Base-by-base conservation (phyloP, 305 asterid species). In the Lippia alba region DNA sequence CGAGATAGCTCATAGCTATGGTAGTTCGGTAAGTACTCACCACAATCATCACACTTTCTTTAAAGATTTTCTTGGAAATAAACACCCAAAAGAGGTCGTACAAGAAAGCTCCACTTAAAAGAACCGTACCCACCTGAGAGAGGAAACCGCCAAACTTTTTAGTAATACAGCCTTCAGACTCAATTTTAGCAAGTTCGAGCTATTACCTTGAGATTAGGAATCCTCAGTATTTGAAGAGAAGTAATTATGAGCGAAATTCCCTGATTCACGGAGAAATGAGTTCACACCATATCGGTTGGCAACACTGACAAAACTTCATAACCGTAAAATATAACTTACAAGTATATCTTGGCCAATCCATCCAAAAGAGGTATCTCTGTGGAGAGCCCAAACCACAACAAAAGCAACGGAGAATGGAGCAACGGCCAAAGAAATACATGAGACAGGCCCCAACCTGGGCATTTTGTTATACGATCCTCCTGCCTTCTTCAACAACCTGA, bases 11-110 rank as follows among this genome's bases (percentile, higher is more conserved):
- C 19, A 34, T 46, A 15, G 51, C 63, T 34, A 53, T 55, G 41
- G 17, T 59, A 8, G 0, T 18, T 36, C 71, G 56, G 67, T 64
- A 6, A 20, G 70, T 76, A 86, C 94, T 17, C 63, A 94, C 97
- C 93, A 86, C 96, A 80, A 94, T 91, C 99, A 94, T 94, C 86
- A 94, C 97, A 61, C 99, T 94, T 79, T 89, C 94, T 17, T 88
- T 79, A 91, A 94, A 94, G 71, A 91, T 76, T 71, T 81, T 87
- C 91, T 82, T 82, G 18, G 99, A 94, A 50, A 87, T 60, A 58
- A 94, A 94, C 73, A 94, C 99, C 99, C 99, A 94, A 76, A 94
- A 94, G 65, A 94, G 89, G 88, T 88, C 99, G 32, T 91, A 94
- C 80, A 89, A 51, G 90, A 94, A 94, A 39, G 97, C 96, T 32